Percentiles rank a stretch among this genome's conserved stretches.
Evolutionary conservation across 495 filamentous ascomycete genomes (phyloP).

Genomic region (Tuber umbilicatum): DNA sequence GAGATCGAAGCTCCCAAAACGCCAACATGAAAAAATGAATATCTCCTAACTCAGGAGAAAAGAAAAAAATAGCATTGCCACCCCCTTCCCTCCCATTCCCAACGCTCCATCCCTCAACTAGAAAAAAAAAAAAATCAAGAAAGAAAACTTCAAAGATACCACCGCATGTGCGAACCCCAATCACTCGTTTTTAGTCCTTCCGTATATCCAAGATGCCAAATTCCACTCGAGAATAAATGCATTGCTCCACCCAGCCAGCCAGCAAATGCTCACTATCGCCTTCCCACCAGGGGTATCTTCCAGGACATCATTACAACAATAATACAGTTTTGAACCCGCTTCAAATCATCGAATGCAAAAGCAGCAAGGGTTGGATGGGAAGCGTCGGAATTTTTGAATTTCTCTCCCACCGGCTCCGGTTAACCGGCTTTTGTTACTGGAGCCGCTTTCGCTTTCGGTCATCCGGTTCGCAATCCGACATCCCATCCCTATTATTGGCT

Average conservation of each 20-base stretch:
- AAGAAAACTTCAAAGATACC: slow-evolving; percentile 18
- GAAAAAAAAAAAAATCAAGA: slow-evolving; percentile 7
- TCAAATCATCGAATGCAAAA: slow-evolving; percentile 28
- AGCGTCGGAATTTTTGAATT: not conserved
- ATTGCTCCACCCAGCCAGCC: slow-evolving; percentile 3
- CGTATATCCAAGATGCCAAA: not conserved
- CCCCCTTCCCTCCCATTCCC: not conserved
- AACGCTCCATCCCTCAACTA: not conserved
- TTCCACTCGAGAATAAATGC: slow-evolving; percentile 18
- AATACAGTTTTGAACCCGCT: slow-evolving; percentile 21
- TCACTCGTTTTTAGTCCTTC: not conserved
- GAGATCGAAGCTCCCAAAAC: slow-evolving; percentile 10
- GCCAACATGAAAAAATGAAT: slow-evolving; percentile 9
- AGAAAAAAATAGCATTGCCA: slow-evolving; percentile 2
- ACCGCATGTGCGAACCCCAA: not conserved
- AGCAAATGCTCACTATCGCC: slow-evolving; percentile 21
- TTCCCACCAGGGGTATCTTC: slow-evolving; percentile 3
- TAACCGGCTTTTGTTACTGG: slow-evolving; percentile 11
- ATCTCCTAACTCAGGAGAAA: slow-evolving; percentile 29
- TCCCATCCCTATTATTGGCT: slow-evolving; percentile 52
- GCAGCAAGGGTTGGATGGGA: not conserved
- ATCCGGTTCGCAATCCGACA: slow-evolving; percentile 58
- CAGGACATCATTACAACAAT: slow-evolving; percentile 20
- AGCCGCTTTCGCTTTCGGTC: slow-evolving; percentile 78
- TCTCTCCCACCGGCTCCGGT: not conserved